A percentile compares a stretch with the other conserved stretches of the same genome.
These are phyloP conservation scores for Dactylonectria estremocensis DNA, from an alignment of 2,329 filamentous ascomycete species.

Conservation along the genomic window DNA sequence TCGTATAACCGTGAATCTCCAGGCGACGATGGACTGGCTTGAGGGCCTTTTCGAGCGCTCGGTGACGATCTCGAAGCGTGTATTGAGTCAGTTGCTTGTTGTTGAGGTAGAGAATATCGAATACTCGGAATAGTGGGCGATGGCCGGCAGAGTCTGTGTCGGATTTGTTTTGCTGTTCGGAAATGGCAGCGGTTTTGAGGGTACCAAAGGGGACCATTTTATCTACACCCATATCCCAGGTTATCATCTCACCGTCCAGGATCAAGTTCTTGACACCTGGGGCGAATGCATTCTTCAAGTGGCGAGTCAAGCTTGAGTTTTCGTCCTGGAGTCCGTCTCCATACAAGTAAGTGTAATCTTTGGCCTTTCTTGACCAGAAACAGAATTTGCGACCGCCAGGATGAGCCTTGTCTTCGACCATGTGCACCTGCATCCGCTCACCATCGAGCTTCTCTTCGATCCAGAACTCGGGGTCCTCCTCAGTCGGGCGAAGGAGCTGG, in stretches of 20 bases:
- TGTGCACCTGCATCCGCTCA: conserved; percentile 97
- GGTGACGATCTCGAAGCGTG: conserved; percentile 84
- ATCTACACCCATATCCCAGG: conserved; percentile 91
- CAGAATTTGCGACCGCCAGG: conserved; percentile 81
- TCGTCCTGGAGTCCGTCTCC: conserved; percentile 82
- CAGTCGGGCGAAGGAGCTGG: conserved; percentile 73
- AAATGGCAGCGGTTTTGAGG: conserved; percentile 89
- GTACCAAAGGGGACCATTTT: conserved; percentile 92
- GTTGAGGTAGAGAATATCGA: conserved; percentile 94
- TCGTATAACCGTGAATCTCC: conserved; percentile 83
- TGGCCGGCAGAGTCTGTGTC: conserved; percentile 65
- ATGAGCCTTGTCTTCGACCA: conserved; percentile 78
- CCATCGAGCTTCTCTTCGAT: conserved; percentile 98
- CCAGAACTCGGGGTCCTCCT: conserved; percentile 87
- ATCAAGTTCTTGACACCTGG: conserved; percentile 87
- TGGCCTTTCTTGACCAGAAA: conserved; percentile 97
- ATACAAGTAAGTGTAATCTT: conserved; percentile 96
- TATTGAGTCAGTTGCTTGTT: conserved; percentile 85
- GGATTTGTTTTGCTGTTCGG: conserved; percentile 76
- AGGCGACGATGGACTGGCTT: conserved; percentile 80
- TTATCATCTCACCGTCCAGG: conserved; percentile 98
- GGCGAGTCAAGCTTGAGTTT: conserved; percentile 83
- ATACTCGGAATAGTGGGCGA: conserved; percentile 86
- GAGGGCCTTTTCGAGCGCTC: conserved; percentile 81
- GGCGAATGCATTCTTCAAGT: conserved; percentile 84